Percentiles rank a stretch among this genome's conserved stretches.
Conservation (phyloP, 345 rosid genomes). For the Salix arbutifolia region DNA sequence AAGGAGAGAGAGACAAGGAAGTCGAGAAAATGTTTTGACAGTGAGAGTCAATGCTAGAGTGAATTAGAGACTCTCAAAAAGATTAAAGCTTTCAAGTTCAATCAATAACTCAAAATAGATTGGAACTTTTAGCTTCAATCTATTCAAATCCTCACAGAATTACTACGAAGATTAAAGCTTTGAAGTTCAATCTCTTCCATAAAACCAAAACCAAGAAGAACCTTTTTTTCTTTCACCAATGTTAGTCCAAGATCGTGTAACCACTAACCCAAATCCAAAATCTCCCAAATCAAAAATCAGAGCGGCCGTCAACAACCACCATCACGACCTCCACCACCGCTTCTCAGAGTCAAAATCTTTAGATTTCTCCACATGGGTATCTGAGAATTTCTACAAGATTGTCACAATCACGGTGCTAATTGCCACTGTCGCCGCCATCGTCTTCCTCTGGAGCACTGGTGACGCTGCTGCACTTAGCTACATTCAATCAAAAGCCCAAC, state of each 20-base stretch:
- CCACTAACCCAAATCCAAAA: not conserved
- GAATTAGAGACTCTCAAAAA: not conserved
- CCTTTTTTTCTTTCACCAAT: slow-evolving; percentile 26
- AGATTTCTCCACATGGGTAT: slow-evolving; percentile 74
- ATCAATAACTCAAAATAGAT: not conserved
- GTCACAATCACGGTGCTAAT: slow-evolving; percentile 40
- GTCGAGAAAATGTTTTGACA: not conserved
- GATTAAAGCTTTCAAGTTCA: not conserved
- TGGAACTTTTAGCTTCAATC: not conserved
- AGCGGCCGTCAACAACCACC: slow-evolving; percentile 31
- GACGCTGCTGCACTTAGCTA: slow-evolving; percentile 60
- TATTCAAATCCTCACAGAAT: not conserved
- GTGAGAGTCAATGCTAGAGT: not conserved
- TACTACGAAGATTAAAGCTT: not conserved
- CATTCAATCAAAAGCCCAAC: slow-evolving; percentile 56
- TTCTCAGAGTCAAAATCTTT: slow-evolving; percentile 62
- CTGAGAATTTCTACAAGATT: slow-evolving; percentile 59
- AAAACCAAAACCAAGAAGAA: not conserved
- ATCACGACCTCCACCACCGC: slow-evolving; percentile 48
- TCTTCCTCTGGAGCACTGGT: slow-evolving; percentile 68
- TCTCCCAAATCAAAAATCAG: slow-evolving; percentile 10
- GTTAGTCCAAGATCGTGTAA: slow-evolving; percentile 83
- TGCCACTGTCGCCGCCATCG: slow-evolving; percentile 50
- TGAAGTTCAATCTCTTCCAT: not conserved
- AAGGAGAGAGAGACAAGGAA: not conserved